phyloP scores from a whole-genome alignment of 2,329 filamentous ascomycete genomes.

The Xylariaceae sp. region DNA sequence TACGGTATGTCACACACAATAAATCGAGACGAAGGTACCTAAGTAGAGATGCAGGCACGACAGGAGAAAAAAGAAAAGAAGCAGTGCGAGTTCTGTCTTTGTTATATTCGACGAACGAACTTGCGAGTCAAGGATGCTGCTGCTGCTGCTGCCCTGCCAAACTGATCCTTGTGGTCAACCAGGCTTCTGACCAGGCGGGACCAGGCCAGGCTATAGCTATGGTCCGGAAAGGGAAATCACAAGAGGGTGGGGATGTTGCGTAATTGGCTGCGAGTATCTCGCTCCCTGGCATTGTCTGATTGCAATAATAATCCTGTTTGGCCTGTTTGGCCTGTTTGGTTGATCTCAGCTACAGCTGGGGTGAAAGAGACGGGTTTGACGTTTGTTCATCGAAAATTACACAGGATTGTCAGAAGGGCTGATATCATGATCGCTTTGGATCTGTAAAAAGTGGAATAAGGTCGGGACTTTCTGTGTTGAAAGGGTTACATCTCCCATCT shows the following conservation, averaged over 20 bases:
- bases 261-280: conserved; percentile 16
- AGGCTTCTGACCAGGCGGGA: no score
- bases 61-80: conserved; percentile 18
- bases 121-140: conserved; percentile 20
- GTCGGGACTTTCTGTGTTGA: background rate
- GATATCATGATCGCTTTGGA: no score
- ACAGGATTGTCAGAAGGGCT: no score
- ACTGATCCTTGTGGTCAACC: no score
- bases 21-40: conserved; percentile 22
- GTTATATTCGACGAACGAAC: conserved; percentile 19
- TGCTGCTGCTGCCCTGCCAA: no score
- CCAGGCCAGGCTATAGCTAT: no score
- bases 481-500: background rate
- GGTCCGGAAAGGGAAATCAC: conserved; percentile 24
- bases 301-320: no score
- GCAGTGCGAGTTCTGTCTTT: conserved; percentile 23
- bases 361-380: background rate
- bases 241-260: background rate
- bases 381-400: no score
- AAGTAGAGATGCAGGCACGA: no score
- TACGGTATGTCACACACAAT: conserved; percentile 19
- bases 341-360: no score
- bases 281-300: no score
- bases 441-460: background rate
- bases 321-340: no score